phyloP scores from a whole-genome alignment of 2,329 filamentous ascomycete species.

The Sporothrix luriei region DNA sequence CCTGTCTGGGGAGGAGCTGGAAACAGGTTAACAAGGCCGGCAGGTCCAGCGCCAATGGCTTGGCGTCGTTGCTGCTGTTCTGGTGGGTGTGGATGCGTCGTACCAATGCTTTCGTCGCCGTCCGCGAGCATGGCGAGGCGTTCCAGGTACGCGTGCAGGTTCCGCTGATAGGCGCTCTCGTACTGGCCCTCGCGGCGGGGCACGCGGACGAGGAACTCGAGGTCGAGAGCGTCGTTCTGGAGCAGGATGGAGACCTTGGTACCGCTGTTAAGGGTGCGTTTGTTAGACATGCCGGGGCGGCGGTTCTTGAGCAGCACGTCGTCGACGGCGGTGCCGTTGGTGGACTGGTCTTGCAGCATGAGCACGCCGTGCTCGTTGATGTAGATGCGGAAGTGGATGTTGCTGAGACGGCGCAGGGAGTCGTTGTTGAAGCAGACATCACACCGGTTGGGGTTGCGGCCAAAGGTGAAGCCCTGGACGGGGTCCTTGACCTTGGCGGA shows the following conservation, averaged over 20 bases:
- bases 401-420: constrained; percentile 75
- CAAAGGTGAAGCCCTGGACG: constrained; percentile 78
- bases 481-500: constrained; percentile 72
- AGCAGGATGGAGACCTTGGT: constrained; percentile 71
- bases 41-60: constrained; percentile 53
- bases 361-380: constrained; percentile 82
- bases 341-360: constrained; percentile 92
- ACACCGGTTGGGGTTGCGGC: constrained; percentile 70
- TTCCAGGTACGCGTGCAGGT: constrained; percentile 68
- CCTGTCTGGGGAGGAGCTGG: constrained; percentile 28
- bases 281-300: constrained; percentile 40
- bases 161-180: constrained; percentile 66
- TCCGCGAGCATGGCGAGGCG: constrained; percentile 42
- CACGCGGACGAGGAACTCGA: constrained; percentile 83
- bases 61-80: constrained; percentile 35
- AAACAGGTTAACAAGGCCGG: constrained; percentile 49
- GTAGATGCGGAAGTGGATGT: constrained; percentile 93
- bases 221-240: constrained; percentile 56
- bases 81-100: constrained; percentile 11
- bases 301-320: constrained; percentile 59
- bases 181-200: constrained; percentile 71
- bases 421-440: constrained; percentile 72
- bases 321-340: constrained; percentile 93
- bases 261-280: constrained; percentile 69
- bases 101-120: background rate